These are phyloP conservation scores for Euphorbia corollata DNA, from an alignment of 441 rosid genomes.

Conservation along the genomic window DNA sequence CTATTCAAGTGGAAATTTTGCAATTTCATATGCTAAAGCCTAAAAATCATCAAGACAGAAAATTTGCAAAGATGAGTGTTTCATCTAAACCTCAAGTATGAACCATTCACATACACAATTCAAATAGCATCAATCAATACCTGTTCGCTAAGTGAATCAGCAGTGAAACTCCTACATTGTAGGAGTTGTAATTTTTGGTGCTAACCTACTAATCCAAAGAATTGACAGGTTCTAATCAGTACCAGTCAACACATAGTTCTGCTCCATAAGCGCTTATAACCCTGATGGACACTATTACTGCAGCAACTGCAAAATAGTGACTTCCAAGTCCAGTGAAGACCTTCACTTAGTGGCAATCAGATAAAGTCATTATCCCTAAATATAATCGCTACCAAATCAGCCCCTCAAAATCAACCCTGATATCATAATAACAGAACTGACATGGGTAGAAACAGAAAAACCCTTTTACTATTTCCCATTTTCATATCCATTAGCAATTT, in stretches of 20 bases:
- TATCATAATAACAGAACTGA: background rate
- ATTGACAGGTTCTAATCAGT: background rate
- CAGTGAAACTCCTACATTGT: background rate
- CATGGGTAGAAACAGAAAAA: background rate
- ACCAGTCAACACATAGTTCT: background rate
- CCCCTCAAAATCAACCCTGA: background rate
- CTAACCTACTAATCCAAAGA: constrained; percentile 4
- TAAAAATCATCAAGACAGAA: too few relatives aligned
- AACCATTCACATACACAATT: background rate
- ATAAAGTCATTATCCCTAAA: background rate
- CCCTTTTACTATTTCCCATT: background rate
- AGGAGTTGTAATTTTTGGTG: background rate
- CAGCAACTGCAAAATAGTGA: background rate
- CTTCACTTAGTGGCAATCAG: background rate
- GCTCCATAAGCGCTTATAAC: background rate
- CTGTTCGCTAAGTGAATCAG: background rate
- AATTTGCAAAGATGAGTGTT: background rate
- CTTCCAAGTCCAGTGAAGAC: background rate
- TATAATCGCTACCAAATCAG: background rate
- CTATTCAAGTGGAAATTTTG: background rate
- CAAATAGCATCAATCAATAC: background rate
- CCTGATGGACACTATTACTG: background rate
- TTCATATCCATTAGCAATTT: background rate
- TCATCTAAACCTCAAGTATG: background rate
- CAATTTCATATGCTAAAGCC: too few relatives aligned